Evolutionary conservation across 2,329 filamentous ascomycete species (phyloP).

Genomic region (Dothideomycetes sp.): DNA sequence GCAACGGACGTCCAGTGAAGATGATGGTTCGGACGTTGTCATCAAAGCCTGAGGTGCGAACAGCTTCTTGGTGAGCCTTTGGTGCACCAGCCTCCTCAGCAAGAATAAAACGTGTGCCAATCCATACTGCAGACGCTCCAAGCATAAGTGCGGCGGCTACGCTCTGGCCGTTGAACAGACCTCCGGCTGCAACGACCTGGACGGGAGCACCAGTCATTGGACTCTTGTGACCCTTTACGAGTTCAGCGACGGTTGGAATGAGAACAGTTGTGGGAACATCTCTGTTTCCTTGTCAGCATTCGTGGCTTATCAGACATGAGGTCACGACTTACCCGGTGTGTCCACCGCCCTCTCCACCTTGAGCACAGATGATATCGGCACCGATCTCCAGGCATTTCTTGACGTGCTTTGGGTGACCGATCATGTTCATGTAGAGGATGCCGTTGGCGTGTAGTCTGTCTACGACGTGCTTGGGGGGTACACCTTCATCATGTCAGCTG

Average conservation of each 20-base stretch:
- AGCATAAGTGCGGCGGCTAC: slow-evolving; percentile 86
- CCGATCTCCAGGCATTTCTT: slow-evolving; percentile 88
- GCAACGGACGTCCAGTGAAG: slow-evolving; percentile 91
- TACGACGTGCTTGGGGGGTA: slow-evolving; percentile 73
- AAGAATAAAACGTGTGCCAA: slow-evolving; percentile 92
- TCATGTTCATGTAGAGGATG: slow-evolving; percentile 99
- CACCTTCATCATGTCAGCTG: slow-evolving; percentile 33
- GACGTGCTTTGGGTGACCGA: slow-evolving; percentile 98
- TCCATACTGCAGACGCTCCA: slow-evolving; percentile 86
- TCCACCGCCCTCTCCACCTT: slow-evolving; percentile 94
- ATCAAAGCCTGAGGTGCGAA: slow-evolving; percentile 81
- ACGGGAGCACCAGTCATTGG: slow-evolving; percentile 80
- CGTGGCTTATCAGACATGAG: too few species aligned
- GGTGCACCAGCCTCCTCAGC: slow-evolving; percentile 90
- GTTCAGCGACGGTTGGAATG: slow-evolving; percentile 81
- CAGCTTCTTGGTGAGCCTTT: slow-evolving; percentile 88
- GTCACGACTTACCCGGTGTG: slow-evolving; percentile 55
- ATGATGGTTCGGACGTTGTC: slow-evolving; percentile 97
- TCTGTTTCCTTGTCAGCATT: slow-evolving; percentile 33
- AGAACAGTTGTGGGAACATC: slow-evolving; percentile 85
- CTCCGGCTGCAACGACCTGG: slow-evolving; percentile 85
- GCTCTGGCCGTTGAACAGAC: slow-evolving; percentile 85
- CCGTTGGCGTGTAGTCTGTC: slow-evolving; percentile 80
- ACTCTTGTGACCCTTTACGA: slow-evolving; percentile 70
- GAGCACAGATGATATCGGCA: slow-evolving; percentile 93